These are phyloP conservation scores for Mortierella sp. DNA, from an alignment of 371 early-diverging fungal genomes.

Conservation along the genomic window DNA sequence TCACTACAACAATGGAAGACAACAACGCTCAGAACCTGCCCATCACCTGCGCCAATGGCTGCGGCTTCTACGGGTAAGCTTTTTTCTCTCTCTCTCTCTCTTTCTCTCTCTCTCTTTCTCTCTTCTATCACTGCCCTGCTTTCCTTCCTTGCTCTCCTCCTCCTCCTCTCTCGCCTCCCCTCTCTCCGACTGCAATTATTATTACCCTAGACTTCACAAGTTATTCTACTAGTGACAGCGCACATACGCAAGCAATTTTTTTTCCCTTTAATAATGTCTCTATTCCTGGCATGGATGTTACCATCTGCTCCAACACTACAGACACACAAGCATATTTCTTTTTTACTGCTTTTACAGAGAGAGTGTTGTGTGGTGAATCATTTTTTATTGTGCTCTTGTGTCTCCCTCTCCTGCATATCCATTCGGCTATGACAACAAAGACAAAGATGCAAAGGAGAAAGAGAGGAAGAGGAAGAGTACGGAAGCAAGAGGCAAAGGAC, in stretches of 20 bases:
- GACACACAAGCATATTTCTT: neutral
- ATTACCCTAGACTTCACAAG: neutral
- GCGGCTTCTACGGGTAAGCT: conserved; percentile 76
- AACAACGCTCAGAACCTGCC: conserved; percentile 70
- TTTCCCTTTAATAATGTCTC: conserved; percentile 1
- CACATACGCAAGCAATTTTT: conserved; percentile 6
- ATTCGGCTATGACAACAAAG: conserved; percentile 4
- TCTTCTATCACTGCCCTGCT: neutral
- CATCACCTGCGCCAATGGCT: conserved; percentile 72
- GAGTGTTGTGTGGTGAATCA: neutral
- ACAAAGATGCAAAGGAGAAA: neutral
- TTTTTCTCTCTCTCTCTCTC: neutral
- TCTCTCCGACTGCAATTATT: neutral
- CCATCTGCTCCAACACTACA: conserved; percentile 14
- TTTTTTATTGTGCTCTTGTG: conserved; percentile 2
- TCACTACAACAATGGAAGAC: conserved; percentile 63
- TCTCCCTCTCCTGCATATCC: conserved; percentile 5
- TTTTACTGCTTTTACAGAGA: neutral
- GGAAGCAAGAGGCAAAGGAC: neutral
- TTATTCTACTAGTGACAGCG: neutral
- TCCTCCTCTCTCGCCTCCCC: too few species aligned
- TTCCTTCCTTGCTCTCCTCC: neutral
- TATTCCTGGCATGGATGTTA: conserved; percentile 8
- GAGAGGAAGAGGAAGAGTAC: neutral
- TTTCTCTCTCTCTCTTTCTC: neutral